These are phyloP conservation scores for Tubosaeta sp. DNA, from an alignment of 768 basidiomycete genomes.

Conservation along the genomic window DNA sequence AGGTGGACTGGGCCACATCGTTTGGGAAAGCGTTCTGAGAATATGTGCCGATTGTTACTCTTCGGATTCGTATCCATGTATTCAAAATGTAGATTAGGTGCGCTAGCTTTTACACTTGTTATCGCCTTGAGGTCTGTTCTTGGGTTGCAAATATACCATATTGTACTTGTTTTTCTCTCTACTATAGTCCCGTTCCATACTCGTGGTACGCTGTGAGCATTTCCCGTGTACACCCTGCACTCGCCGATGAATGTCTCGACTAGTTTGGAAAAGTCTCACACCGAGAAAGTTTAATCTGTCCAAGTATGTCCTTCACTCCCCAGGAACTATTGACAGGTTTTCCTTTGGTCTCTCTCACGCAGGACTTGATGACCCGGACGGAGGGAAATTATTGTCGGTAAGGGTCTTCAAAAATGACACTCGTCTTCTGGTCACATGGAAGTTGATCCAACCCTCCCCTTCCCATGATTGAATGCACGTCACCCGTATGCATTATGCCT, in stretches of 20 bases:
- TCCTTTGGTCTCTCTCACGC: background rate
- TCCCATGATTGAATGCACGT: background rate
- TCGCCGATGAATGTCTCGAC: background rate
- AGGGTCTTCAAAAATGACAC: background rate
- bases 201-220: background rate
- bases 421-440: background rate
- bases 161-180: background rate
- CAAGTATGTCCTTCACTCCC: background rate
- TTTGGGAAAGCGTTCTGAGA: conserved; percentile 3
- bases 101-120: background rate
- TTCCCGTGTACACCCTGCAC: too few relatives aligned
- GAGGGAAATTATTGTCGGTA: background rate
- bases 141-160: background rate
- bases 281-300: background rate
- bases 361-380: background rate
- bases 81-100: background rate
- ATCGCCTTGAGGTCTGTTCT: background rate
- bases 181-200: background rate
- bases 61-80: background rate
- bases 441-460: background rate
- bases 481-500: background rate
- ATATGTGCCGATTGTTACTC: background rate
- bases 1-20: conserved; percentile 17
- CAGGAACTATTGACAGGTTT: background rate
- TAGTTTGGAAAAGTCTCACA: background rate